Percentiles rank a stretch among this genome's conserved stretches.
These are phyloP conservation scores for Rhizopogon hawkerae DNA, from an alignment of 1,284 basidiomycete genomes.

Conservation along the genomic window DNA sequence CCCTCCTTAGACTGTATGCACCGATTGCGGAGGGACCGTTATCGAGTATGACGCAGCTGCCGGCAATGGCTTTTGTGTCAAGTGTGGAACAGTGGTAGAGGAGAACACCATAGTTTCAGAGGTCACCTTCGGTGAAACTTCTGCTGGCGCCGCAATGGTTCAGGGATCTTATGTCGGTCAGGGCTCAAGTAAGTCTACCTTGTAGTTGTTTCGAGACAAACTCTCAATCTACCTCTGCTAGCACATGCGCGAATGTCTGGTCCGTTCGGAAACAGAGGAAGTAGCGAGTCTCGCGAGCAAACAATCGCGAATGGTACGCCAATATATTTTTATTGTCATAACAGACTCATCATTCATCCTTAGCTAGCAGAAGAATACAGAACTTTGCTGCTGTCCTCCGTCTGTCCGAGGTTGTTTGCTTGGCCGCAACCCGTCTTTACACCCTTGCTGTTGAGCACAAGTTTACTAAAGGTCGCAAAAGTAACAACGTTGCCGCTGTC, in stretches of 20 bases:
- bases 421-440: conserved; percentile 83
- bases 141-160: conserved; percentile 88
- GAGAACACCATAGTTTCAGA: conserved; percentile 93
- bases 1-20: conserved; percentile 40
- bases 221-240: conserved; percentile 23
- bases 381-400: conserved; percentile 72
- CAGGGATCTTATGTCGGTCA: conserved; percentile 93
- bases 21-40: conserved; percentile 68
- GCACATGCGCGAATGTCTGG: conserved; percentile 75
- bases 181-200: conserved; percentile 69
- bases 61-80: conserved; percentile 76
- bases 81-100: conserved; percentile 85
- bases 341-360: not conserved
- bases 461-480: conserved; percentile 89
- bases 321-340: not conserved
- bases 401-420: conserved; percentile 72
- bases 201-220: not conserved
- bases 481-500: conserved; percentile 88
- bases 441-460: conserved; percentile 91
- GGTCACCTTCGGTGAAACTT: conserved; percentile 90
- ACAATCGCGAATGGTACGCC: conserved; percentile 77
- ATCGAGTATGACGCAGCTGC: conserved; percentile 77
- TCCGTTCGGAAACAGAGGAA: conserved; percentile 70
- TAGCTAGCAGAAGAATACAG: conserved; percentile 77
- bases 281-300: conserved; percentile 75